Base-by-base conservation (phyloP, 2,329 filamentous ascomycete species). In the Ophiocordyceps camponoti-rufipedis region DNA sequence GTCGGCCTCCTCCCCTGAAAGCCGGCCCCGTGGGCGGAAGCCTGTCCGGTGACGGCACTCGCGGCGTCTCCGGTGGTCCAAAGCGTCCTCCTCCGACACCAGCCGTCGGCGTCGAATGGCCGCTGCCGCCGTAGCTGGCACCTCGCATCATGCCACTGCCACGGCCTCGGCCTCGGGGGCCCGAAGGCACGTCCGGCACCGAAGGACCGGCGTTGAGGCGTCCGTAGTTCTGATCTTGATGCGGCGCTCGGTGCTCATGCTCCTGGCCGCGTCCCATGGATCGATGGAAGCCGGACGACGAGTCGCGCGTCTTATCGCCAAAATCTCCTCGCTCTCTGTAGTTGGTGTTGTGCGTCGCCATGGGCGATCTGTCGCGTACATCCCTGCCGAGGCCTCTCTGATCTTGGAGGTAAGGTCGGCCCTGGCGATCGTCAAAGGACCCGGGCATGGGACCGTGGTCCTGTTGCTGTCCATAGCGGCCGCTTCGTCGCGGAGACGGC, bases 171-270 rank as follows among this genome's bases (percentile, higher is more conserved):
- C 66, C 71, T 44, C 69, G 67, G 14, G 75, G 74, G 2, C 73
- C 76, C n/a, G 70, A 70, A 4, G 75, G 75, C 39, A 71, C 67
- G 28, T 64, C 58, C 58, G 67, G 53, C 31, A 66, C 58, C 23
- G 65, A 63, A 43, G 68, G 63, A 44, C 71, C 67, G 2, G 70
- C 62, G 49, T 75, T 79, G 43, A 81, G 63, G 2, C 77, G 72
- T 28, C 77, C 77, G 52, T 80, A 80, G 46, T 73, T 76, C 14
- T 73, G 71, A 55, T 81, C 76, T 50, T 76, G 70, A 48, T 73
- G 69, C 46, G 63, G 65, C 46, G 63, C 64, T 9, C 49, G 69
- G 51, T 74, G 68, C 42, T 77, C 72, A 3, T 62, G 52, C 29
- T 78, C 74, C 2, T 59, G 56, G 38, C 65, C 64, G 5, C 58